A percentile compares a stretch with the other conserved stretches of the same genome.
Conservation (phyloP, 257 asterid genomes). For the Penstemon eatonii region DNA sequence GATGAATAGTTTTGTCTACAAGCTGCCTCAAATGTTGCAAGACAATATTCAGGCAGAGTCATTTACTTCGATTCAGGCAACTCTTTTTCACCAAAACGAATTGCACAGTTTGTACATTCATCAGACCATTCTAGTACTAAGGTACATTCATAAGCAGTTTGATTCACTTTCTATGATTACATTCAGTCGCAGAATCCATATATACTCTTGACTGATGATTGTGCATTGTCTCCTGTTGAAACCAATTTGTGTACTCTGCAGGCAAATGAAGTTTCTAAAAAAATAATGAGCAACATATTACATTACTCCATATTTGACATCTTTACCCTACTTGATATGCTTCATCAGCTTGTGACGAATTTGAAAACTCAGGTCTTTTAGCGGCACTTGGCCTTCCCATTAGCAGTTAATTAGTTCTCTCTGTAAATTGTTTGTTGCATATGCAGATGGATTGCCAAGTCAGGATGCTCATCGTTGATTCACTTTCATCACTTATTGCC, state of each 20-base stretch:
- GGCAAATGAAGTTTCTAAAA: slow-evolving; percentile 45
- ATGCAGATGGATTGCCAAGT: slow-evolving; percentile 47
- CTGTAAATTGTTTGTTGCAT: slow-evolving; percentile 19
- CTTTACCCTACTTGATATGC: slow-evolving; percentile 67
- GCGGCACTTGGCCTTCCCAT: not conserved
- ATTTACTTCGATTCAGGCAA: slow-evolving; percentile 80
- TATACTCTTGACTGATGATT: not conserved
- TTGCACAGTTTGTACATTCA: slow-evolving; percentile 57
- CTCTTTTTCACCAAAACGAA: slow-evolving; percentile 76
- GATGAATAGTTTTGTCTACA: slow-evolving; percentile 66
- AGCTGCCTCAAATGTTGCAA: slow-evolving; percentile 65
- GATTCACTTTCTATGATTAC: slow-evolving; percentile 14
- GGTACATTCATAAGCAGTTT: slow-evolving; percentile 33
- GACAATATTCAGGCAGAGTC: slow-evolving; percentile 47
- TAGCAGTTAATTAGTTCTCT: not conserved
- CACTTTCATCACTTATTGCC: slow-evolving; percentile 79
- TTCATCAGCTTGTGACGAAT: slow-evolving; percentile 52
- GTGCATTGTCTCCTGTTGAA: not conserved
- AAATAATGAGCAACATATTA: slow-evolving; percentile 57
- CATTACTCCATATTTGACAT: slow-evolving; percentile 70
- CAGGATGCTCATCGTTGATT: slow-evolving; percentile 73
- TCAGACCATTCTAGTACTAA: slow-evolving; percentile 38
- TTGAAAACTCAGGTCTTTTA: slow-evolving; percentile 61
- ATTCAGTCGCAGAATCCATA: not conserved
- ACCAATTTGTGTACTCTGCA: slow-evolving; percentile 25